These are phyloP conservation scores for Ramalina intermedia DNA, from an alignment of 495 filamentous ascomycete species.

Conservation along the genomic window DNA sequence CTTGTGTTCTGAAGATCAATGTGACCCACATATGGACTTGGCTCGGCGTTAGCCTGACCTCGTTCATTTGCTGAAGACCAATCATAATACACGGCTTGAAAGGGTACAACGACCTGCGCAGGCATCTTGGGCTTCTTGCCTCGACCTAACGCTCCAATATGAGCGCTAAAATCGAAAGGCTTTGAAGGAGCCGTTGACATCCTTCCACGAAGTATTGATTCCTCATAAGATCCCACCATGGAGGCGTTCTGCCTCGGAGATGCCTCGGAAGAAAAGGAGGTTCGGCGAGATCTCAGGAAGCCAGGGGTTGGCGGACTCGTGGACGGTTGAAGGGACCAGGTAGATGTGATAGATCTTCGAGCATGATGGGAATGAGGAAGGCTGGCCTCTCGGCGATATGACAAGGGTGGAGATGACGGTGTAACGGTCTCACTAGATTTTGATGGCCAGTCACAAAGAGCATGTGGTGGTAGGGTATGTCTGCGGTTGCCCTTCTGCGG, in stretches of 20 bases:
- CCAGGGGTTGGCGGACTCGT: conserved; percentile 48
- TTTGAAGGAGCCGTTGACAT: conserved; percentile 97
- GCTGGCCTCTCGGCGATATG: conserved; percentile 36
- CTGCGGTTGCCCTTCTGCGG: conserved; percentile 37
- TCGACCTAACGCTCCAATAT: conserved; percentile 85
- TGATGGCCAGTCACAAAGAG: conserved; percentile 29
- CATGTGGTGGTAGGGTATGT: conserved; percentile 46
- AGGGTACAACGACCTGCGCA: conserved; percentile 80
- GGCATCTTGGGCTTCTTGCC: conserved; percentile 83
- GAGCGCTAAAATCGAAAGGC: conserved; percentile 83
- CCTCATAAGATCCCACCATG: conserved; percentile 96
- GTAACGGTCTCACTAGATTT: conserved; percentile 17
- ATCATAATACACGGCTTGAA: conserved; percentile 94
- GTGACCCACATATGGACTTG: conserved; percentile 89
- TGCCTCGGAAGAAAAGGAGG: conserved; percentile 59
- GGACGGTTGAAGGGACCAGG: conserved; percentile 40
- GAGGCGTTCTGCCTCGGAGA: conserved; percentile 75
- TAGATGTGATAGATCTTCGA: conserved; percentile 54
- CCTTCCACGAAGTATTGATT: conserved; percentile 82
- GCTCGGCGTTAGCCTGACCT: conserved; percentile 53
- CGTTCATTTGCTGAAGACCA: conserved; percentile 54
- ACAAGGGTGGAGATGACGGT: conserved; percentile 7
- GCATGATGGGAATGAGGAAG: conserved; percentile 56
- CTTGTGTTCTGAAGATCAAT: conserved; percentile 69
- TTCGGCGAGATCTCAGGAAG: conserved; percentile 44